phyloP scores from a whole-genome alignment of 1,284 basidiomycete species.

The Ganoderma meredithae region DNA sequence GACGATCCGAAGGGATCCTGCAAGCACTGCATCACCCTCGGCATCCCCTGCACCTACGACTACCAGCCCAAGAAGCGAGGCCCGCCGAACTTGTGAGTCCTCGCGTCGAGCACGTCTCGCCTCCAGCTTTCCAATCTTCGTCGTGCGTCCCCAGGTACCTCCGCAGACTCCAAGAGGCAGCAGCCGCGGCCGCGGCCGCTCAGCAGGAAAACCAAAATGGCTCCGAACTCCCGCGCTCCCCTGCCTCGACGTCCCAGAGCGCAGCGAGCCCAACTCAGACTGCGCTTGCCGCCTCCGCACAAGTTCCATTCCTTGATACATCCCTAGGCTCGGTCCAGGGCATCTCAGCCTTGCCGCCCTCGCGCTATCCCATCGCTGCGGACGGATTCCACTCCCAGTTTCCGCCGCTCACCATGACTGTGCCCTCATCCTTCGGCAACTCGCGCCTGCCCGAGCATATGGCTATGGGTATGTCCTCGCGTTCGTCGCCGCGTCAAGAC shows the following conservation, averaged over 20 bases:
- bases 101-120: conserved; percentile 12
- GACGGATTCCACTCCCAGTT: conserved; percentile 69
- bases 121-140: background rate
- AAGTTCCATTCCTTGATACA: conserved; percentile 61
- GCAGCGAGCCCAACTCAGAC: conserved; percentile 59
- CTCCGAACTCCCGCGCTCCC: conserved; percentile 53
- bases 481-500: conserved; percentile 43
- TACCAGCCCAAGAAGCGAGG: conserved; percentile 93
- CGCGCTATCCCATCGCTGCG: conserved; percentile 73
- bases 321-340: conserved; percentile 50
- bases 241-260: conserved; percentile 50
- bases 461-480: conserved; percentile 28
- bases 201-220: conserved; percentile 48
- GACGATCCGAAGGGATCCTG: conserved; percentile 78
- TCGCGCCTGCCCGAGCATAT: conserved; percentile 32
- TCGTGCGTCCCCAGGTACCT: conserved; percentile 63
- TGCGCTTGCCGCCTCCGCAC: conserved; percentile 51
- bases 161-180: conserved; percentile 79
- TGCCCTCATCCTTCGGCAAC: conserved; percentile 45
- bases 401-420: conserved; percentile 49
- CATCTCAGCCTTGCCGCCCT: conserved; percentile 61
- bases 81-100: conserved; percentile 81
- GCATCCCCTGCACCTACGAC: conserved; percentile 87
- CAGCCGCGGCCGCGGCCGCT: conserved; percentile 59
- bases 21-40: conserved; percentile 85